phyloP scores from a whole-genome alignment of 2,329 filamentous ascomycete species.

The Blastomyces silverae region DNA sequence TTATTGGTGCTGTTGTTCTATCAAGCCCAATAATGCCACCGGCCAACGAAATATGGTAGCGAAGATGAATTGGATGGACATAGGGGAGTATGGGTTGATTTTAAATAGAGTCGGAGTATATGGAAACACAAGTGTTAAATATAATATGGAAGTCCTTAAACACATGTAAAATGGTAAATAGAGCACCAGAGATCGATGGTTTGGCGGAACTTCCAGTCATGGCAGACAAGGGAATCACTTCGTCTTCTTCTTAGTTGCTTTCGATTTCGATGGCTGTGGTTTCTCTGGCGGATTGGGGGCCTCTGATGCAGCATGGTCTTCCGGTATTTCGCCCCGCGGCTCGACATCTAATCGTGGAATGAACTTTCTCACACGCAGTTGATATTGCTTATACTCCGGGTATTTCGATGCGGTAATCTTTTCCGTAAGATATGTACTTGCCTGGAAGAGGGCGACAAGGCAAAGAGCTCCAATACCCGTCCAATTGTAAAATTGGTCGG shows the following conservation, averaged over 20 bases:
- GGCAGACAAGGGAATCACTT: neutral
- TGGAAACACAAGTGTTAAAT: neutral
- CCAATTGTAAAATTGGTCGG: conserved; percentile 69
- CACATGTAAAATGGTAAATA: neutral
- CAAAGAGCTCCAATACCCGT: conserved; percentile 60
- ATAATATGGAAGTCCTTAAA: neutral
- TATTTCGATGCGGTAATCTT: conserved; percentile 74
- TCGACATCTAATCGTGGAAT: conserved; percentile 51
- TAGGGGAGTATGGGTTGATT: neutral
- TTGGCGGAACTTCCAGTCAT: neutral
- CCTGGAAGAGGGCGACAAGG: conserved; percentile 78
- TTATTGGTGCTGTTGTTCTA: neutral
- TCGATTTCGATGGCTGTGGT: conserved; percentile 13
- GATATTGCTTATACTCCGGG: conserved; percentile 77
- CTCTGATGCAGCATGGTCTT: conserved; percentile 15
- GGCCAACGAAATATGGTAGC: neutral
- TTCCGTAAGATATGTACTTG: conserved; percentile 83
- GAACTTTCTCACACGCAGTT: conserved; percentile 74
- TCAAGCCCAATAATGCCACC: neutral
- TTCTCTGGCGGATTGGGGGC: conserved; percentile 23
- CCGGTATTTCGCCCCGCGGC: conserved; percentile 23
- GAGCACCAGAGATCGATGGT: neutral
- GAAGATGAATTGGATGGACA: neutral
- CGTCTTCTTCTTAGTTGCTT: neutral
- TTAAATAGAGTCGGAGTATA: neutral